Evolutionary conservation across 2,329 filamentous ascomycete genomes (phyloP).

Genomic region (Colletotrichum destructivum): DNA sequence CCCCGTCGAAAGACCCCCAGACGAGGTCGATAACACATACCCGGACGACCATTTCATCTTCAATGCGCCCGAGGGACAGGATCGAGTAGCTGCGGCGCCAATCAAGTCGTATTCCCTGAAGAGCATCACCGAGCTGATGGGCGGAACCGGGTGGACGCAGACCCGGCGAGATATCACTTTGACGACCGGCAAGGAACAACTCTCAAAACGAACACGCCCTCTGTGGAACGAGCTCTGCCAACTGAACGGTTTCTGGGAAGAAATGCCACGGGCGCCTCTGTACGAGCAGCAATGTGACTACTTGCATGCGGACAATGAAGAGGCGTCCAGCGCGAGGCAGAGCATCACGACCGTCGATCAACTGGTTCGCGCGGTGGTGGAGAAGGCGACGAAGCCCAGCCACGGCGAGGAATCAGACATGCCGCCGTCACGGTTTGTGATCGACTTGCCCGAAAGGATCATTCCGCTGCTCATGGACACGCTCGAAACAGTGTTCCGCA

Average conservation of each 20-base stretch:
- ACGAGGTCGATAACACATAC: slow-evolving; percentile 1
- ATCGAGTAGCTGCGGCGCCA: not conserved
- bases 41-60: slow-evolving; percentile 33
- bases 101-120: slow-evolving; percentile 14
- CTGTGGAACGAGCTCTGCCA: slow-evolving; percentile 20
- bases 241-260: slow-evolving; percentile 20
- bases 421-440: slow-evolving; percentile 15
- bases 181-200: not conserved
- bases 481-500: slow-evolving; percentile 22
- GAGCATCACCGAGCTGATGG: slow-evolving; percentile 27
- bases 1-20: not conserved
- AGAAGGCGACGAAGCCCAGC: slow-evolving; percentile 8
- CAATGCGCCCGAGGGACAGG: slow-evolving; percentile 6
- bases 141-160: slow-evolving; percentile 9
- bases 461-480: slow-evolving; percentile 27
- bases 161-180: not conserved
- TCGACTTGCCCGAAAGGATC: slow-evolving; percentile 13
- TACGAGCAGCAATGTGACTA: slow-evolving; percentile 27
- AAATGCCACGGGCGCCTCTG: slow-evolving; percentile 17
- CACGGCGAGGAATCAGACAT: slow-evolving; percentile 9
- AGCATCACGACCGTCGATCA: slow-evolving; percentile 10
- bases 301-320: slow-evolving; percentile 13
- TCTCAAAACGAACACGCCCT: slow-evolving; percentile 13
- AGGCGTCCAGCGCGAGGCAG: not conserved
- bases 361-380: not conserved